These are phyloP conservation scores for Fusarium robinianum DNA, from an alignment of 2,329 filamentous ascomycete genomes.

Conservation along the genomic window DNA sequence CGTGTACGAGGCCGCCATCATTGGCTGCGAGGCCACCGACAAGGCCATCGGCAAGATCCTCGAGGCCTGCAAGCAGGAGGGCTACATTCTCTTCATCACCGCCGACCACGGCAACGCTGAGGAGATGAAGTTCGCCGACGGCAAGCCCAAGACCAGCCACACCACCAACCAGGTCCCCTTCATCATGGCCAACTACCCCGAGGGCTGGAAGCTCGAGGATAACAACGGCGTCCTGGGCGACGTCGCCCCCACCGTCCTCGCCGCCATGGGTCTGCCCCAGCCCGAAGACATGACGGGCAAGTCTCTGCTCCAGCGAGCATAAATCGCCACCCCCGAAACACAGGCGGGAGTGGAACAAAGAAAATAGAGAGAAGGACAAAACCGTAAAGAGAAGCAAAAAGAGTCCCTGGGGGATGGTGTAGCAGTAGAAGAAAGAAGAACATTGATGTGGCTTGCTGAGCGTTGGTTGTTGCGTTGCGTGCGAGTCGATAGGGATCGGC, in stretches of 20 bases:
- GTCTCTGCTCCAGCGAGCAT: slow-evolving; percentile 79
- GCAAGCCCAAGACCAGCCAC: slow-evolving; percentile 97
- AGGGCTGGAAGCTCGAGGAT: slow-evolving; percentile 85
- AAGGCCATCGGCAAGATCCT: slow-evolving; percentile 91
- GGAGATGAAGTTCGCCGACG: slow-evolving; percentile 97
- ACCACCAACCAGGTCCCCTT: slow-evolving; percentile 98
- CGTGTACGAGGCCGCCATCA: slow-evolving; percentile 90
- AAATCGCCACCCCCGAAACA: slow-evolving; percentile 41
- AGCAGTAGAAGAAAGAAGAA: slow-evolving; percentile 9
- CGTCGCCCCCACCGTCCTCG: slow-evolving; percentile 92
- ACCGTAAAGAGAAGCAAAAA: slow-evolving; percentile 7
- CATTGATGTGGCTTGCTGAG: slow-evolving; percentile 18
- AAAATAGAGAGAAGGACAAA: not conserved
- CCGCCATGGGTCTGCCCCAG: slow-evolving; percentile 86
- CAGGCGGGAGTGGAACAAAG: not conserved
- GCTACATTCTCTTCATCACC: slow-evolving; percentile 93
- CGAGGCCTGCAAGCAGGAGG: slow-evolving; percentile 90
- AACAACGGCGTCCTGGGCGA: slow-evolving; percentile 90
- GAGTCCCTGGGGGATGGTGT: slow-evolving; percentile 9
- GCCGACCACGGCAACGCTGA: slow-evolving; percentile 97
- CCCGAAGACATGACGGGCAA: slow-evolving; percentile 90
- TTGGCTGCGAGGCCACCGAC: slow-evolving; percentile 85
- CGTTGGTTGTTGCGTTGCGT: slow-evolving; percentile 23
- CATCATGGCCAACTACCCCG: slow-evolving; percentile 95
- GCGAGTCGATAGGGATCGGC: slow-evolving; percentile 14